A percentile compares a stretch with the other conserved stretches of the same genome.
Evolutionary conservation across 345 rosid genomes (phyloP).

Genomic region (Eucalyptus viminalis): DNA sequence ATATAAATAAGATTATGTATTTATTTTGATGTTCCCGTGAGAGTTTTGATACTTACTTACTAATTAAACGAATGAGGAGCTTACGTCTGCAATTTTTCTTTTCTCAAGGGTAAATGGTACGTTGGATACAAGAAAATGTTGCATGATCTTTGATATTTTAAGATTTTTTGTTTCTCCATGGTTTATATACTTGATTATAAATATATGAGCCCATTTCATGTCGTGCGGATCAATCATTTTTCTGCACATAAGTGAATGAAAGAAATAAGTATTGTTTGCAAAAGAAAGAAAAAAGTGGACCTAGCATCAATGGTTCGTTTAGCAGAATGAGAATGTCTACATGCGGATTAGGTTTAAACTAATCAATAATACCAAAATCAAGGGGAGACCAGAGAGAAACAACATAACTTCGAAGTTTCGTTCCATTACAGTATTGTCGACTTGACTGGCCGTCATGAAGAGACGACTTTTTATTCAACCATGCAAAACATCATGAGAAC

Average conservation of each 20-base stretch:
- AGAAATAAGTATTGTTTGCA: neutral
- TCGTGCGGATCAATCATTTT: neutral
- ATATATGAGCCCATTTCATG: neutral
- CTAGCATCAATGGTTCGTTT: neutral
- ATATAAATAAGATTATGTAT: neutral
- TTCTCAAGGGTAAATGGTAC: neutral
- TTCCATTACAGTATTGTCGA: neutral
- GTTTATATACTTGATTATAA: neutral
- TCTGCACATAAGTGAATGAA: neutral
- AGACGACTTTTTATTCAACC: neutral
- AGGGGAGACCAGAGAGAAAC: neutral
- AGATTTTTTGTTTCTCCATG: neutral
- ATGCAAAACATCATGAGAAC: neutral
- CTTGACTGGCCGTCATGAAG: neutral
- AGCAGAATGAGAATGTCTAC: neutral
- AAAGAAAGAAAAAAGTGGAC: neutral
- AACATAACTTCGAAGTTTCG: neutral
- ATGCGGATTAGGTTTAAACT: neutral
- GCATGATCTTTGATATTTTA: neutral
- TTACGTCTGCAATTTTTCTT: neutral
- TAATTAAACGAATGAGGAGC: neutral
- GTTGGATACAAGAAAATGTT: neutral
- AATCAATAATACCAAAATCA: neutral
- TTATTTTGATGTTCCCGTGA: neutral
- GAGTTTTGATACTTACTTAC: neutral